Percentiles rank a stretch among this genome's conserved stretches.
phyloP scores from a whole-genome alignment of 441 rosid genomes.

The Croton laevigatus region DNA sequence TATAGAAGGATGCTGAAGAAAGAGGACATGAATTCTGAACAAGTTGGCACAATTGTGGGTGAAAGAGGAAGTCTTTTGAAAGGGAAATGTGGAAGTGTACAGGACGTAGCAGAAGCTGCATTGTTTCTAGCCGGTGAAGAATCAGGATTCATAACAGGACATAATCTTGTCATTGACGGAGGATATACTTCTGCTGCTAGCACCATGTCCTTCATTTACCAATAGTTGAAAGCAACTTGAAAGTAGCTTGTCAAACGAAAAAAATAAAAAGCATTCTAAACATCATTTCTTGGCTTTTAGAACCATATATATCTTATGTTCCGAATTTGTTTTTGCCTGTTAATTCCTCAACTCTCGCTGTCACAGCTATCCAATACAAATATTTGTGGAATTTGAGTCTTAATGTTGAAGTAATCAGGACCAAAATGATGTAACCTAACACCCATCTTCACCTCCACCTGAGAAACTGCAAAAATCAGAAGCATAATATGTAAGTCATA shows the following conservation, averaged over 20 bases:
- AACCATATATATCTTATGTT: no score
- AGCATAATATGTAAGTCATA: not conserved
- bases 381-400: conserved; percentile 37
- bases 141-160: conserved; percentile 65
- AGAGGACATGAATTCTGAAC: conserved; percentile 35
- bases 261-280: not conserved
- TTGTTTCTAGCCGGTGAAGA: conserved; percentile 69
- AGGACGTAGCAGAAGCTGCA: conserved; percentile 71
- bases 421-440: conserved; percentile 94
- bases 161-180: conserved; percentile 75
- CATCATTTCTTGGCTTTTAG: no score
- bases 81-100: conserved; percentile 47
- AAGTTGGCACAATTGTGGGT: conserved; percentile 45
- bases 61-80: conserved; percentile 62
- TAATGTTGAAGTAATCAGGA: conserved; percentile 72
- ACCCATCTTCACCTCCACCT: conserved; percentile 97
- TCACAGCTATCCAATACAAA: not conserved
- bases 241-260: not conserved
- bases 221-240: conserved; percentile 1
- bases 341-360: not conserved
- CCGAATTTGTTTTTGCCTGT: not conserved
- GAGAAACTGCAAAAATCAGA: conserved; percentile 52
- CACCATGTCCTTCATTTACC: conserved; percentile 50
- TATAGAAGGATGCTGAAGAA: conserved; percentile 43
- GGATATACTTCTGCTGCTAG: conserved; percentile 61